Evolutionary conservation across 306 rosid genomes (phyloP).

Genomic region (Heteromeles arbutifolia): DNA sequence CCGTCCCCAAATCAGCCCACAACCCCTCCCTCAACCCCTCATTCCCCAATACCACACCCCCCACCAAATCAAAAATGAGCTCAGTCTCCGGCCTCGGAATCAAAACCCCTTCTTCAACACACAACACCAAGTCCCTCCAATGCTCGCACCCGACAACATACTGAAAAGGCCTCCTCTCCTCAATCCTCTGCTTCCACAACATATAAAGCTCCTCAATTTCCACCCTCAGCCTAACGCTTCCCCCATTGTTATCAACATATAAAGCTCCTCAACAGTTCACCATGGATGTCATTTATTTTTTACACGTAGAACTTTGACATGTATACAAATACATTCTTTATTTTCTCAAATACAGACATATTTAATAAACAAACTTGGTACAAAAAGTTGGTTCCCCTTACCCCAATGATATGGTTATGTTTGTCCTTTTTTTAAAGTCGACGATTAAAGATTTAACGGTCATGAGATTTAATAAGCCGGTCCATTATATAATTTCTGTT

Average conservation of each 20-base stretch:
- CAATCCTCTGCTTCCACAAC: constrained; percentile 72
- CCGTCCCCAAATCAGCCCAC: constrained; percentile 96
- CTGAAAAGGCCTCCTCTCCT: constrained; percentile 79
- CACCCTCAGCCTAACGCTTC: constrained; percentile 31
- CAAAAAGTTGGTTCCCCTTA: no score
- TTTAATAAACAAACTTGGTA: no score
- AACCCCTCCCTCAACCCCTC: constrained; percentile 51
- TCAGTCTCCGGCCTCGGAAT: constrained; percentile 94
- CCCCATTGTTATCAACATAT: neutral
- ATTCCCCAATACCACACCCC: constrained; percentile 33
- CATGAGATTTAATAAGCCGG: no score
- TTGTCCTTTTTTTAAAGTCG: no score
- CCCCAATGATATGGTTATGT: no score
- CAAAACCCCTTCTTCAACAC: constrained; percentile 82
- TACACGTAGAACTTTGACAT: neutral
- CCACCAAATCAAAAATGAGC: constrained; percentile 57
- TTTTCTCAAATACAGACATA: no score
- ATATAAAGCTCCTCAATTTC: constrained; percentile 53
- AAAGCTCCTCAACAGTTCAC: no score
- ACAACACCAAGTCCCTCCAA: constrained; percentile 83
- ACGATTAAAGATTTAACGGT: no score
- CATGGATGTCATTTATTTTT: no score
- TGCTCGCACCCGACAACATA: constrained; percentile 89
- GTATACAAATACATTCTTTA: no score
- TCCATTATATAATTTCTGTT: no score